Evolutionary conservation across 805 yeast genomes (phyloP).

Genomic region (Scheffersomyces lignosus): DNA sequence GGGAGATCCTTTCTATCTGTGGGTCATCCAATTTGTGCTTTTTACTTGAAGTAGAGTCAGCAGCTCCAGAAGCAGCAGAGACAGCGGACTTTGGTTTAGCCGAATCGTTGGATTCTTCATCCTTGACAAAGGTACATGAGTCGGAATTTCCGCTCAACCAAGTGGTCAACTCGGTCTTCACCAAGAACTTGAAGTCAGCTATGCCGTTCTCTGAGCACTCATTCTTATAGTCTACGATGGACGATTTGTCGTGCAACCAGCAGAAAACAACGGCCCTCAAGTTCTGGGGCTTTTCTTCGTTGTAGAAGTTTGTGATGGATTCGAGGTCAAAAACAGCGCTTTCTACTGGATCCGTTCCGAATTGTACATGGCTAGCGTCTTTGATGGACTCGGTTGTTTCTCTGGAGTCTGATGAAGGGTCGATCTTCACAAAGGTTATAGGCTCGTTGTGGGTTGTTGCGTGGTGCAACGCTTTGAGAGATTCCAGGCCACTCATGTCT

Average conservation of each 20-base stretch:
- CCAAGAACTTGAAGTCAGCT: constrained; percentile 75
- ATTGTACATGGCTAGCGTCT: constrained; percentile 35
- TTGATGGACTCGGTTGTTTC: constrained; percentile 24
- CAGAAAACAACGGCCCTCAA: constrained; percentile 70
- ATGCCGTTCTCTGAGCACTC: constrained; percentile 66
- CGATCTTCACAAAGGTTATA: constrained; percentile 17
- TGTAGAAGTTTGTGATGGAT: constrained; percentile 53
- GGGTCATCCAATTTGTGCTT: constrained; percentile 41
- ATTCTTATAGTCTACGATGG: constrained; percentile 78
- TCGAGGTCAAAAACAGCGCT: constrained; percentile 33
- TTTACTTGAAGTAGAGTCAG: constrained; percentile 3
- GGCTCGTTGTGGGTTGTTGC: constrained; percentile 24
- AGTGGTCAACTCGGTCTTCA: constrained; percentile 77
- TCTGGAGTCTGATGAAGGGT: constrained; percentile 3
- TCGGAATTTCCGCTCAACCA: constrained; percentile 76
- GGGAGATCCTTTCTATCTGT: constrained; percentile 45
- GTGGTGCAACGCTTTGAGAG: constrained; percentile 28
- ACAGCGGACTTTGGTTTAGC: background rate
- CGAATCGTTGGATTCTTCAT: constrained; percentile 8
- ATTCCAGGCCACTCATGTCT: constrained; percentile 15
- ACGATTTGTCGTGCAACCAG: constrained; percentile 72
- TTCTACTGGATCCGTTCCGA: constrained; percentile 20
- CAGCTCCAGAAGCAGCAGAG: background rate
- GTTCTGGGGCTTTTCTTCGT: constrained; percentile 48
- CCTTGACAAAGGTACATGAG: constrained; percentile 54